These are phyloP conservation scores for Cadophora sp. DNA, from an alignment of 2,329 filamentous ascomycete genomes.

Conservation along the genomic window DNA sequence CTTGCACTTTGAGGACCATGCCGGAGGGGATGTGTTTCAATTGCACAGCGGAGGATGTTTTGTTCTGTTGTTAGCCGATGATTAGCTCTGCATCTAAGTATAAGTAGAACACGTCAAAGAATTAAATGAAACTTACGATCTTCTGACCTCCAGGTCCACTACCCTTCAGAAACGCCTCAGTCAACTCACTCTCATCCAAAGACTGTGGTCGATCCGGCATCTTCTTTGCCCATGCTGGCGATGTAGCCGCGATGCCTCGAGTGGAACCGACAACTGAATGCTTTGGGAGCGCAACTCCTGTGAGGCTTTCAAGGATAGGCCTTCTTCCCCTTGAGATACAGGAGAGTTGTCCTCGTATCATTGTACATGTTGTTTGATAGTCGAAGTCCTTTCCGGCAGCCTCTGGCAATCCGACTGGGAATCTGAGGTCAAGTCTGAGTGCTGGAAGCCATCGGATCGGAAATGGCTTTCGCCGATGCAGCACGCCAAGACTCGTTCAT, in stretches of 20 bases:
- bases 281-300: background rate
- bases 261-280: background rate
- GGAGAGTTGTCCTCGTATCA: conserved; percentile 34
- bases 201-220: conserved; percentile 78
- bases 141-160: conserved; percentile 94
- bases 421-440: background rate
- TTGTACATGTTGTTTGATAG: conserved; percentile 37
- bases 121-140: conserved; percentile 64
- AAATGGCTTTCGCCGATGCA: conserved; percentile 16
- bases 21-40: conserved; percentile 89
- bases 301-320: conserved; percentile 23
- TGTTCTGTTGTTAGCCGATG: conserved; percentile 68
- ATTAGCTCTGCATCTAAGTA: conserved; percentile 16
- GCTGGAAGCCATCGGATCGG: background rate
- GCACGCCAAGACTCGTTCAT: conserved; percentile 11
- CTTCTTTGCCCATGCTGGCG: conserved; percentile 53
- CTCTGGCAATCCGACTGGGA: background rate
- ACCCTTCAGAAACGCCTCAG: conserved; percentile 87
- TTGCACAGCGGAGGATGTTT: conserved; percentile 95
- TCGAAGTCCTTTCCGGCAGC: background rate
- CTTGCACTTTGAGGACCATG: conserved; percentile 92
- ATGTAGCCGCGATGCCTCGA: conserved; percentile 30
- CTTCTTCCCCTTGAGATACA: conserved; percentile 19
- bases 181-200: conserved; percentile 79
- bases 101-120: background rate